Evolutionary conservation across 805 yeast genomes (phyloP), one percentile per base, ranked within the genome.

Genomic region (Metschnikowia noctiluminum): DNA sequence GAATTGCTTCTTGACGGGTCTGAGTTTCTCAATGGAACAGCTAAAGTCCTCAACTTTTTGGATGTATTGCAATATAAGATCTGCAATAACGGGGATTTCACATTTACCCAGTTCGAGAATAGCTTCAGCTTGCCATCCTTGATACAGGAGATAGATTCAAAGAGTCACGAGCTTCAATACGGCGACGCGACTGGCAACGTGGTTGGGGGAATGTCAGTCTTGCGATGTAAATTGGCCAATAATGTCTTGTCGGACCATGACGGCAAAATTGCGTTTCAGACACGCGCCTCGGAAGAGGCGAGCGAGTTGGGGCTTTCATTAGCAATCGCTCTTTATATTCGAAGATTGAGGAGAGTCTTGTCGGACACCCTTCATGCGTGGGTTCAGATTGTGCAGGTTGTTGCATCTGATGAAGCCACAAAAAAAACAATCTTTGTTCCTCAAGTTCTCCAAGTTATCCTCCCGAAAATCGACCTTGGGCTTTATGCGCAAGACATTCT

Each of bases 321-420:
- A 30, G 68, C 71, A 0, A 78, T 78, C 55, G 70, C 73, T 26
- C 58, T 80, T 12, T 66, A 80, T n/a, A 71, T 69, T 38, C 70
- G 72, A 39, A 71, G 73, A 36, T 76, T 81, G 55, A 75, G 75
- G 51, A 63, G 73, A 1, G 69, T 73, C 8, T 94, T 86, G 52
- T 68, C 85, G 41, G 68, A 76, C 12, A 80, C 85, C 49, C 68
- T 92, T 28, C 89, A 84, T 59, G 79, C 95, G 0, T 92, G 98
- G 98, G 83, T 84, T 21, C 85, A 84, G 55, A 65, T 91, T 43
- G 82, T 89, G 26, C 89, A 89, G 52, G 81, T 89, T 3, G 66
- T 89, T 40, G 81, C 88, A 5, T 73, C 81, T 5, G 90, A 84
- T 63, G 82, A 81, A 9, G 48, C 42, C 14, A 42, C 39, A 5